Evolutionary conservation across 2,329 filamentous ascomycete genomes (phyloP), one percentile per base, ranked within the genome.

Genomic region (Lecanicillium sp.): DNA sequence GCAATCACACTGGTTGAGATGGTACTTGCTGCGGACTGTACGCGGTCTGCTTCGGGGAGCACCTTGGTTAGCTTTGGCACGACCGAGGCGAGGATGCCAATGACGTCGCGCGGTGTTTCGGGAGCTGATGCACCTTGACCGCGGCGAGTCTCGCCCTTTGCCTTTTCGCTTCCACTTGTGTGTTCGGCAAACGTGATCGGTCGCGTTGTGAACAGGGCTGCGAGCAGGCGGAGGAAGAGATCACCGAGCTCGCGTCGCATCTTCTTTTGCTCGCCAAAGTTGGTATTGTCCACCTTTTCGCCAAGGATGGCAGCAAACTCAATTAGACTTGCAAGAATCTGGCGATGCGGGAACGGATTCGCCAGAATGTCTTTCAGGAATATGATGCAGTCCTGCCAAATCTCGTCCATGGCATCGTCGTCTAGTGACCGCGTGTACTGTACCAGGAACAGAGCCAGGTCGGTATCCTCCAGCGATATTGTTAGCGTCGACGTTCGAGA

Each of bases 341-440:
- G 89, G 40, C 92, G 75, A 62, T 98, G 90, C 3, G 92, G 92
- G 52, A 98, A 87, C 1, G 92, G 94, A 53, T 98, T 98, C 17
- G 83, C 80, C 19, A 98, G 70, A 19, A 98, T 75, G 55, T 98
- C 94, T 46, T 80, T 83, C 43, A 96, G 61, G 58, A 98, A 98
- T 0, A 83, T 77, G 52, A 89, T 87, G 57, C 90, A 98, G 56
- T 98, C 90, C 29, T 80, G 73, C 92, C 92, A 98, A 35, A 98
- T 95, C 60, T 98, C 92, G 52, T 98, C 92, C 74, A 95, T 90
- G 13, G 92, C 85, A 64, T 98, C 92, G 52, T 98, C 92, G 53
- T 98, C 92, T 11, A 96, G 70, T 1, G 89, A 92, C 20, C 77
- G 77, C 1, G 88, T 83, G 58, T 98, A 98, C 45, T 92, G 85